Base-by-base conservation (phyloP, 495 filamentous ascomycete genomes). In the Parmelia sp. region DNA sequence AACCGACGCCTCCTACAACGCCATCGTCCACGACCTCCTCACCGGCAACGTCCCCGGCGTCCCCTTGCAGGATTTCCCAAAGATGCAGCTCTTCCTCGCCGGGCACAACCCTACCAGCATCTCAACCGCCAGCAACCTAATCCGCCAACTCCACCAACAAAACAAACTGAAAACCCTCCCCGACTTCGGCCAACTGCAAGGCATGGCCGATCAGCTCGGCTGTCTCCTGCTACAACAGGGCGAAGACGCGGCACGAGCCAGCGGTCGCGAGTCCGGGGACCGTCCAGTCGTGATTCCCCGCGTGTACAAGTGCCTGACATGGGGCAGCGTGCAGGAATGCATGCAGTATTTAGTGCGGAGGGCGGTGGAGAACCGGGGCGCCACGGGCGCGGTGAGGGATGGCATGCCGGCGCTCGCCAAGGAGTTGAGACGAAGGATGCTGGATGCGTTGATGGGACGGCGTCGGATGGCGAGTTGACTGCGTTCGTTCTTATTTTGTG, bases 1-100 rank as follows among this genome's bases (percentile, higher is more conserved):
- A 8, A 80, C 77, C 11, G 77, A 80, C 66, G 66, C 61, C 1
- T 71, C 72, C 2, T 80, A 79, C 53, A 71, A 80, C 64, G 61
- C 70, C 21, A 77, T 79, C n/a, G 77, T 74, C 3, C 60, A 71
- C 45, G 74, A 66, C 27, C 64, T 73, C 61, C 65, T 78, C 9
- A 69, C 66, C 36, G 69, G 61, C 73, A 68, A 21, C 19, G 44
- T 45, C 44, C 4, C 2, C 3, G 44, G 44, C 44, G 44, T 45
- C 19, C 44, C 44, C 19, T 1, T 2, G 44, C 17, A 45, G 17
- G 44, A n/a, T n/a, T 45, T 45, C 44, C 44, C 44, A 2, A 21
- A 45, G 21, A n/a, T 45, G 21, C 17, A 15, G 44, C 44, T 45
- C 44, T 45, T 45, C 44, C 19, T 45, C 17, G 44, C 44, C 44